These are phyloP conservation scores for Orbilia quercus DNA, from an alignment of 2,329 filamentous ascomycete genomes.

Conservation along the genomic window DNA sequence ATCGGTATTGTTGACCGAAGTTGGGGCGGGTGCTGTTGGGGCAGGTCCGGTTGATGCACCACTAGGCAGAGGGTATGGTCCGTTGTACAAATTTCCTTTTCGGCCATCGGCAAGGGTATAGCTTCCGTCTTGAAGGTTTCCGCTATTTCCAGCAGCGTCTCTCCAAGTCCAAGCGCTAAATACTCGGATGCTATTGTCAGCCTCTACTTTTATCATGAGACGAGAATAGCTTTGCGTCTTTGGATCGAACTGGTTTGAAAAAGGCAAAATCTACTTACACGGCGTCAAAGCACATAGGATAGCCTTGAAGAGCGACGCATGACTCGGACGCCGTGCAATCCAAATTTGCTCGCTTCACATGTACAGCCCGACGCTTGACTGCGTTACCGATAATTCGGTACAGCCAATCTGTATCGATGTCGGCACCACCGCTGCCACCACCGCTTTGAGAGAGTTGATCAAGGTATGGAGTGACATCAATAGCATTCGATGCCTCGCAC, in stretches of 20 bases:
- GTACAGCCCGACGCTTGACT: slow-evolving; percentile 7
- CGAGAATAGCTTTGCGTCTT: not conserved
- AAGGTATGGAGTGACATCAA: slow-evolving; percentile 35
- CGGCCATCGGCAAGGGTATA: slow-evolving; percentile 37
- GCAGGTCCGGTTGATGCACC: too few species aligned
- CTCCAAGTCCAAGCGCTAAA: slow-evolving; percentile 30
- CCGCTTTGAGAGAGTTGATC: slow-evolving; percentile 2
- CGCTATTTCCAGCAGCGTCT: slow-evolving; percentile 30
- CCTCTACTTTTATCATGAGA: not conserved
- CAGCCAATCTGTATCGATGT: slow-evolving; percentile 10
- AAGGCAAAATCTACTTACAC: slow-evolving; percentile 5
- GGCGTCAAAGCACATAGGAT: slow-evolving; percentile 31
- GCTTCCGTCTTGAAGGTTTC: slow-evolving; percentile 35
- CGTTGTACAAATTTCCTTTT: slow-evolving; percentile 35
- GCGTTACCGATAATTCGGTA: slow-evolving; percentile 28
- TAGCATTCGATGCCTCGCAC: slow-evolving; percentile 23
- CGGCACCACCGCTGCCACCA: slow-evolving; percentile 1
- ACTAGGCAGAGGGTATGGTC: slow-evolving; percentile 34
- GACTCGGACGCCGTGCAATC: slow-evolving; percentile 32
- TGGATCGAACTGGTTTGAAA: too few species aligned
- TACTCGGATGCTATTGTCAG: not conserved
- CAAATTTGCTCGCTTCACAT: slow-evolving; percentile 24
- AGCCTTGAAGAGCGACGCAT: slow-evolving; percentile 26
- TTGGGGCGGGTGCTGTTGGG: too few species aligned
- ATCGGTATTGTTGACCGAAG: too few species aligned